Evolutionary conservation across 2,329 filamentous ascomycete genomes (phyloP).

Genomic region (Huntiella moniliformis): DNA sequence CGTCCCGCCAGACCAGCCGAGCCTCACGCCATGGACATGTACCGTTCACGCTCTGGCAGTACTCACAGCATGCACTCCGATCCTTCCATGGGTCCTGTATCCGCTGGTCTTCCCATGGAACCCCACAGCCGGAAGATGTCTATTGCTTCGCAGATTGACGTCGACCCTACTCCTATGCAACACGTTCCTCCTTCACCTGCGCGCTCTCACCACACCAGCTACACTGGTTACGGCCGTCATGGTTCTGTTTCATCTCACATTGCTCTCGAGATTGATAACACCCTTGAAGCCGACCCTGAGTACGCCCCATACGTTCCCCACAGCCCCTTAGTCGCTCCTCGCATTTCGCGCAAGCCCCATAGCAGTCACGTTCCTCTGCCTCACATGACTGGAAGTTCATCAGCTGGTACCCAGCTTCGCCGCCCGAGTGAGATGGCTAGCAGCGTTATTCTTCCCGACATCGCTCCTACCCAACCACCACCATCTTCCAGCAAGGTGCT

Average conservation of each 20-base stretch:
- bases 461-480: conserved; percentile 1
- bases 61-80: conserved; percentile 30
- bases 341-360: neutral
- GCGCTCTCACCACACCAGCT: conserved; percentile 9
- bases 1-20: conserved; percentile 21
- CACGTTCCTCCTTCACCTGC: neutral
- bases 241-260: conserved; percentile 3
- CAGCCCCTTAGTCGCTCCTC: neutral
- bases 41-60: conserved; percentile 40
- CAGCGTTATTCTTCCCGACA: conserved; percentile 1
- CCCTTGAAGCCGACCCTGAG: conserved; percentile 8
- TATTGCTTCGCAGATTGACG: neutral
- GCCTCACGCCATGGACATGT: conserved; percentile 12
- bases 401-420: neutral
- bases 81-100: conserved; percentile 4
- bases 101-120: neutral
- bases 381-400: too few species aligned
- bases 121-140: neutral
- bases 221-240: conserved; percentile 4
- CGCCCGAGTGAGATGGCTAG: neutral
- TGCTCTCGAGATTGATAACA: neutral
- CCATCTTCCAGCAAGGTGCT: neutral
- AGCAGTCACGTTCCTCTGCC: neutral
- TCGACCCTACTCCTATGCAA: neutral
- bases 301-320: neutral